These are phyloP conservation scores for Ilex paraguariensis DNA, from an alignment of 305 asterid genomes.

Conservation along the genomic window DNA sequence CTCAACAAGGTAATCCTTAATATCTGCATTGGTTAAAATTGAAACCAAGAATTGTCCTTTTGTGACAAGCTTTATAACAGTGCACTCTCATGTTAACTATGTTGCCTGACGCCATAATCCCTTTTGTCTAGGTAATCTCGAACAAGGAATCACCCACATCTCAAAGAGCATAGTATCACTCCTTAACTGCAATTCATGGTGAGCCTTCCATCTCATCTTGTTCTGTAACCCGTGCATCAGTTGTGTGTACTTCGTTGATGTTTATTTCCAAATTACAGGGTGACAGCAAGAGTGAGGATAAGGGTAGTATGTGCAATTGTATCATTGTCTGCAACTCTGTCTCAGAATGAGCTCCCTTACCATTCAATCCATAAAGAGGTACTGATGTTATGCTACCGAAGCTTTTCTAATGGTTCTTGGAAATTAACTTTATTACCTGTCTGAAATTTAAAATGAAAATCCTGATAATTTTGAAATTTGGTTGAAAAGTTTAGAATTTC, in stretches of 20 bases:
- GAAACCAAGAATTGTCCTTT: too few relatives aligned
- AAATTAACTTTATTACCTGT: too few relatives aligned
- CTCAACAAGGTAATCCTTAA: too few relatives aligned
- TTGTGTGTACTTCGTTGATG: conserved; percentile 22
- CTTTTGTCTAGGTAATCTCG: conserved; percentile 45
- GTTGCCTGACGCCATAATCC: conserved; percentile 25
- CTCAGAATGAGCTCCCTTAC: conserved; percentile 47
- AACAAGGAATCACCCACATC: conserved; percentile 44
- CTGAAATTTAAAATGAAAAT: too few relatives aligned
- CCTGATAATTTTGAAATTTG: too few relatives aligned
- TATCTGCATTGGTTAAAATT: too few relatives aligned
- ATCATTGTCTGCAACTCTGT: conserved; percentile 45
- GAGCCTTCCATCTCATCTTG: conserved; percentile 21
- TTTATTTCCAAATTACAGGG: conserved; percentile 42
- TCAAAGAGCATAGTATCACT: conserved; percentile 42
- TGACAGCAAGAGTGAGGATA: conserved; percentile 46
- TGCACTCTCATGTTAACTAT: not conserved
- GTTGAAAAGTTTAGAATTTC: too few relatives aligned
- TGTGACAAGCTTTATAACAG: not conserved
- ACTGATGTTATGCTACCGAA: conserved; percentile 15
- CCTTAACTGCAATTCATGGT: conserved; percentile 68
- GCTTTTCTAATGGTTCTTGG: conserved; percentile 2
- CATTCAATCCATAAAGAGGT: conserved; percentile 44
- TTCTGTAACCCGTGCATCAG: conserved; percentile 1
- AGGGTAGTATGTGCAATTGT: conserved; percentile 52